Base-by-base conservation (phyloP, 78 protist genomes). In the Dictyostelium intermedium region DNA sequence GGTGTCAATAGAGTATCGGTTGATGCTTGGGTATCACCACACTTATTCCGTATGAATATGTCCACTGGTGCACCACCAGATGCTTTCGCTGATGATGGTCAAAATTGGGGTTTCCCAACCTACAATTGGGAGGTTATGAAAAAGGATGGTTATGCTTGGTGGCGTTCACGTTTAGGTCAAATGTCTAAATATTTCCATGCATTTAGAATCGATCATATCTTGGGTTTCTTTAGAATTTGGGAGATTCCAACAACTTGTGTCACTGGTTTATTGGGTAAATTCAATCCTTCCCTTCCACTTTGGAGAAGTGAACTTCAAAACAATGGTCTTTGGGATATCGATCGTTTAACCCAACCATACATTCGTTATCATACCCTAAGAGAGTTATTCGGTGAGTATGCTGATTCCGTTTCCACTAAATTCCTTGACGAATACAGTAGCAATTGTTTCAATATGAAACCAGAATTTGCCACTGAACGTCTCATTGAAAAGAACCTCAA, bases 71-170 rank as follows among this genome's bases (percentile, higher is more conserved):
- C 99, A 4, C 99, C 99, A 39, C 98, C 99, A 5, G 99, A 98
- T 79, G 91, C 74, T 34, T 97, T 96, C 79, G 87, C 98, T 37
- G 97, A 50, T 66, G 56, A 53, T 43, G 98, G 98, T 70, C 99
- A 98, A 96, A 97, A 97, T 84, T 98, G 99, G 99, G 97, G 96
- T 27, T 98, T 98, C 96, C 99, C 99, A 80, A 96, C 99, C 3
- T 98, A 98, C 93, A 94, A 97, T 84, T 98, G 98, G 98, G 97
- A 87, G 32, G 91, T 43, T 7, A 97, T 97, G 98, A 73, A 39
- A 60, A 73, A 78, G 56, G 98, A 98, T 79, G 92, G 86, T 60
- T 97, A 86, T 91, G 81, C n/a, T 27, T 98, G 98, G 98, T 98
- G 98, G 98, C n/a, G 87, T n/a, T 16, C 50, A 13, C 63, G 99